Conservation (phyloP, 768 basidiomycete species). For the Leucogyrophana mollusca region DNA sequence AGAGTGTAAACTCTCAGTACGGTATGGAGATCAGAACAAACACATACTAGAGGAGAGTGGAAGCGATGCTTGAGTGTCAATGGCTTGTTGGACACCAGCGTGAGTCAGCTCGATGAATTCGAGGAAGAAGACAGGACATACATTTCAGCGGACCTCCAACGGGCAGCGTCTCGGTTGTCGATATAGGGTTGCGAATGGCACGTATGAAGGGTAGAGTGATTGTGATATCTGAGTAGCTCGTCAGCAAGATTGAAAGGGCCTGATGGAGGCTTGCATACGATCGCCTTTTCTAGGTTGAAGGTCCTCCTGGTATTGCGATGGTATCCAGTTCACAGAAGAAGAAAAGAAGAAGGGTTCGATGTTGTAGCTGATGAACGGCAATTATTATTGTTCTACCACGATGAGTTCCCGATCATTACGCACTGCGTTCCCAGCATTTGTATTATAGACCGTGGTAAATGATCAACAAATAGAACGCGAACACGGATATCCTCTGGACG, state of each 20-base stretch:
- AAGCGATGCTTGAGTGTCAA: conserved; percentile 17
- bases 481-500: conserved; percentile 15
- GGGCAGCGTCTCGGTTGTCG: no score
- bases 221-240: conserved; percentile 44
- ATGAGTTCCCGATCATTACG: neutral
- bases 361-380: conserved; percentile 20
- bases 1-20: neutral
- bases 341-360: conserved; percentile 34
- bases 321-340: conserved; percentile 29
- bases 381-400: neutral
- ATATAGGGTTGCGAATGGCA: neutral
- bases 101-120: neutral
- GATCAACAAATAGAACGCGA: conserved; percentile 26
- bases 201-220: conserved; percentile 46
- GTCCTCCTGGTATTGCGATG: conserved; percentile 31
- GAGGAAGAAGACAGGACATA: neutral
- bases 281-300: conserved; percentile 21
- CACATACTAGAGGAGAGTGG: conserved; percentile 6
- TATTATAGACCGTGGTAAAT: conserved; percentile 24
- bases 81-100: neutral
- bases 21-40: neutral
- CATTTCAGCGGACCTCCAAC: neutral
- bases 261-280: conserved; percentile 19
- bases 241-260: neutral
- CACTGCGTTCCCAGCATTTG: conserved; percentile 33